phyloP scores from a whole-genome alignment of 495 filamentous ascomycete genomes.

The Trypethelium eluteriae region DNA sequence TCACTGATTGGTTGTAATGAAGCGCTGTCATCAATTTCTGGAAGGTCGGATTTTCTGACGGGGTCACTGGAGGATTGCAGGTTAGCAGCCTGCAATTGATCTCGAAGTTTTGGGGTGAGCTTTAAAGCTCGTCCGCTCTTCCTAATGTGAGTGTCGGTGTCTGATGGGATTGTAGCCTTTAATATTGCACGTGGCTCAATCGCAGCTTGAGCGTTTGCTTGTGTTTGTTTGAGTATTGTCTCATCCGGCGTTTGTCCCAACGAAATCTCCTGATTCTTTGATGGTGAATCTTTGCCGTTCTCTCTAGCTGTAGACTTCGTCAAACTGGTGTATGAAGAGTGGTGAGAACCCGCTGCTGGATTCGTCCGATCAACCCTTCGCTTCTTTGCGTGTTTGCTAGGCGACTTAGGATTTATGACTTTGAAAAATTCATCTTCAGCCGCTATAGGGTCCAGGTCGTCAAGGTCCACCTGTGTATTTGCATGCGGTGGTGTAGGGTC shows the following conservation, averaged over 20 bases:
- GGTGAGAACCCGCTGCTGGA: background rate
- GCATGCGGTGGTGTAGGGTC: conserved; percentile 25
- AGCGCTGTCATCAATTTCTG: too few relatives aligned
- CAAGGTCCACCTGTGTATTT: conserved; percentile 20
- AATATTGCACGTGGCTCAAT: background rate
- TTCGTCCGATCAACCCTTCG: background rate
- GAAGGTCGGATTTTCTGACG: too few relatives aligned
- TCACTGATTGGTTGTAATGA: too few relatives aligned
- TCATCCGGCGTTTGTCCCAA: background rate
- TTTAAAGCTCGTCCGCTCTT: background rate
- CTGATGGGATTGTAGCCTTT: background rate
- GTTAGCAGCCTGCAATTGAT: background rate
- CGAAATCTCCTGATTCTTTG: too few relatives aligned
- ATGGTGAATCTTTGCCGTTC: too few relatives aligned
- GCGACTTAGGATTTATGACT: conserved; percentile 18
- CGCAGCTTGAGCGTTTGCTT: background rate
- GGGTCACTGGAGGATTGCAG: background rate
- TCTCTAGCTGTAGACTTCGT: background rate
- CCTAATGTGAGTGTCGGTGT: background rate
- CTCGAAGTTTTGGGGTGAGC: background rate
- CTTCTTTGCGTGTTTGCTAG: conserved; percentile 12
- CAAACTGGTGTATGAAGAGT: background rate
- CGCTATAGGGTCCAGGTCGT: conserved; percentile 26
- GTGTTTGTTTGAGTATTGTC: background rate
- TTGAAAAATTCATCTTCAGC: conserved; percentile 23